phyloP scores from a whole-genome alignment of 768 basidiomycete species.

The Rhizopogon sp. region DNA sequence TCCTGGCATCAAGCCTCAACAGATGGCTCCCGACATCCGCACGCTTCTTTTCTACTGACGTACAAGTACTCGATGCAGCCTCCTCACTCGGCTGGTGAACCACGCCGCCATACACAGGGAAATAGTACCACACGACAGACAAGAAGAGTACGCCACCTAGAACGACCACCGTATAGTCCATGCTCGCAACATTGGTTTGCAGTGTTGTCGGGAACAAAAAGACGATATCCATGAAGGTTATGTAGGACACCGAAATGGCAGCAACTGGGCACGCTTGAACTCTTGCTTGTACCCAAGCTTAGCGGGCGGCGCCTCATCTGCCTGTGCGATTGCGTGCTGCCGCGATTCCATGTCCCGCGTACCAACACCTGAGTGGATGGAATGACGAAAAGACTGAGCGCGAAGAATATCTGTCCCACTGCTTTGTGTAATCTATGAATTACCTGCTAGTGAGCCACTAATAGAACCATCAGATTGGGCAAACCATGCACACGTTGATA shows the following conservation, averaged over 20 bases:
- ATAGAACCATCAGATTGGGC: too few species aligned
- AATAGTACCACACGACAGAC: conserved; percentile 54
- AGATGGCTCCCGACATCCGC: too few species aligned
- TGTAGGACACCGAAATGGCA: conserved; percentile 33
- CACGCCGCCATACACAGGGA: conserved; percentile 54
- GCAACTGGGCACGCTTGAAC: conserved; percentile 29
- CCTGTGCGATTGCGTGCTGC: not conserved
- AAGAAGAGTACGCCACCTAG: conserved; percentile 48
- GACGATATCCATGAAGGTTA: conserved; percentile 58
- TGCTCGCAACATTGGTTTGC: conserved; percentile 29
- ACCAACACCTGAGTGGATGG: not conserved
- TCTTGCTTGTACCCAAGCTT: conserved; percentile 26
- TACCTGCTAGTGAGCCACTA: too few species aligned
- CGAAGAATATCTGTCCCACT: too few species aligned
- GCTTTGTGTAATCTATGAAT: too few species aligned
- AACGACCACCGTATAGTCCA: conserved; percentile 31
- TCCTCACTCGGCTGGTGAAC: conserved; percentile 44
- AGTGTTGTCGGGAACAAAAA: conserved; percentile 61
- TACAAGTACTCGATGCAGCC: too few species aligned
- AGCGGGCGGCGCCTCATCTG: conserved; percentile 15
- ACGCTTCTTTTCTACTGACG: too few species aligned
- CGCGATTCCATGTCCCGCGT: not conserved
- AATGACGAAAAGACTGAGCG: too few species aligned
- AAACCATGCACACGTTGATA: too few species aligned
- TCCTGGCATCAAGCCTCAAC: too few species aligned